These are phyloP conservation scores for Suhomyces anneliseae DNA, from an alignment of 1,139 yeast genomes.

Conservation along the genomic window DNA sequence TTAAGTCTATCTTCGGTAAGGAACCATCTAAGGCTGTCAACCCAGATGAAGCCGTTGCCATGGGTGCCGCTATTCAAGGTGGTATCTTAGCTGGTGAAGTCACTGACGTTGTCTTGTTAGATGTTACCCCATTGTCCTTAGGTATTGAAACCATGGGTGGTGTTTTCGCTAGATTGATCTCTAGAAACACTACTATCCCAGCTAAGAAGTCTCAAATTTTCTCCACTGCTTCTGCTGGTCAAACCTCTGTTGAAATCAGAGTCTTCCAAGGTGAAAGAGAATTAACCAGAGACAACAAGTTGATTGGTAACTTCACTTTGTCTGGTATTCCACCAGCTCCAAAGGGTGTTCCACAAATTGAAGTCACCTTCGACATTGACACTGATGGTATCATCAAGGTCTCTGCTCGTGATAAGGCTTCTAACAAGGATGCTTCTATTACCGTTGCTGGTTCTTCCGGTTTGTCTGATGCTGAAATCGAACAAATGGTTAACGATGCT, in stretches of 20 bases:
- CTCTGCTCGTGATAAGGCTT: slow-evolving; percentile 97
- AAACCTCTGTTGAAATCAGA: slow-evolving; percentile 97
- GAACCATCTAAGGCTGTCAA: slow-evolving; percentile 98
- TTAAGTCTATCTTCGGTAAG: slow-evolving; percentile 86
- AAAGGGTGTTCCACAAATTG: slow-evolving; percentile 99
- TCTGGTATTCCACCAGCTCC: slow-evolving; percentile 99
- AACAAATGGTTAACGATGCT: slow-evolving; percentile 97
- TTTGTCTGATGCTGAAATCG: slow-evolving; percentile 92
- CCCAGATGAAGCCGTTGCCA: slow-evolving; percentile 99
- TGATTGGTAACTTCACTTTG: slow-evolving; percentile 95
- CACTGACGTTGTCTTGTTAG: slow-evolving; percentile 89
- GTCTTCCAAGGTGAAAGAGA: slow-evolving; percentile 99
- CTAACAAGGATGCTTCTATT: slow-evolving; percentile 97
- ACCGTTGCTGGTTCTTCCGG: slow-evolving; percentile 99
- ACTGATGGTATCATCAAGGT: slow-evolving; percentile 99
- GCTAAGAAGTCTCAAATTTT: slow-evolving; percentile 95
- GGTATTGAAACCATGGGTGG: slow-evolving; percentile 99
- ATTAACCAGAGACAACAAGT: slow-evolving; percentile 96
- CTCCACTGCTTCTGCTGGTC: slow-evolving; percentile 99
- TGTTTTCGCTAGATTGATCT: slow-evolving; percentile 94
- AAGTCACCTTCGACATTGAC: slow-evolving; percentile 96
- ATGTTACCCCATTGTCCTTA: slow-evolving; percentile 94
- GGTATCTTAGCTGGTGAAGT: slow-evolving; percentile 99
- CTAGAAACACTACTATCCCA: slow-evolving; percentile 98
- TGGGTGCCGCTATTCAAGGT: slow-evolving; percentile 99